phyloP scores from a whole-genome alignment of 345 rosid species.

The Moricandia moricandioides region DNA sequence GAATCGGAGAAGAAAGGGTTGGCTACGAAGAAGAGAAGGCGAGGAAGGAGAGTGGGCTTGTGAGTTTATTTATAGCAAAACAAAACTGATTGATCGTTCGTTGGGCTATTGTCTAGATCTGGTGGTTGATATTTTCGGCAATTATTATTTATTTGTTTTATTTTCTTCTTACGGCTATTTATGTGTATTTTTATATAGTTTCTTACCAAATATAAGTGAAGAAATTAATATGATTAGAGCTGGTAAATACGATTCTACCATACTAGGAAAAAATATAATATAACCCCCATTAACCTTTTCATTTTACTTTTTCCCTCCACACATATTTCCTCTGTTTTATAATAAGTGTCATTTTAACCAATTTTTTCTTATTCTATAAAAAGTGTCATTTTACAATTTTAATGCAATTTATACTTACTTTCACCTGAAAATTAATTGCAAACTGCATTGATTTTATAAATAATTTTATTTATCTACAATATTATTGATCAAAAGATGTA shows the following conservation, averaged over 20 bases:
- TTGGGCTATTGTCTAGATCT: slow-evolving; percentile 31
- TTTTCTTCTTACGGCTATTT: not conserved
- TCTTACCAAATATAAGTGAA: not conserved
- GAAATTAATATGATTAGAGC: not conserved
- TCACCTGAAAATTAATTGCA: no score
- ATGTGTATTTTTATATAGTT: not conserved
- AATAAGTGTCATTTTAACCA: no score
- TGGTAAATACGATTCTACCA: not conserved
- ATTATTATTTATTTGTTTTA: not conserved
- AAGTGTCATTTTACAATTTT: no score
- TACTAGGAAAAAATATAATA: not conserved
- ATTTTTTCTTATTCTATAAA: no score
- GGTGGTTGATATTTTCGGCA: slow-evolving; percentile 32
- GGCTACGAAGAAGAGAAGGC: slow-evolving; percentile 30
- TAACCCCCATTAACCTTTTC: not conserved
- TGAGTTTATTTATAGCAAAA: slow-evolving; percentile 33
- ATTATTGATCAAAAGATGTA: no score
- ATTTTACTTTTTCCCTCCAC: not conserved
- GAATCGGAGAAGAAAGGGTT: slow-evolving; percentile 27
- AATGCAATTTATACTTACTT: no score
- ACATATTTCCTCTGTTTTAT: no score
- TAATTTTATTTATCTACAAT: no score
- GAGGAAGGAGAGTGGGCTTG: slow-evolving; percentile 35
- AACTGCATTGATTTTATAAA: no score
- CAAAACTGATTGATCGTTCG: not conserved